Evolutionary conservation across 257 asterid species (phyloP).

Genomic region (Craterostigma plantagineum): DNA sequence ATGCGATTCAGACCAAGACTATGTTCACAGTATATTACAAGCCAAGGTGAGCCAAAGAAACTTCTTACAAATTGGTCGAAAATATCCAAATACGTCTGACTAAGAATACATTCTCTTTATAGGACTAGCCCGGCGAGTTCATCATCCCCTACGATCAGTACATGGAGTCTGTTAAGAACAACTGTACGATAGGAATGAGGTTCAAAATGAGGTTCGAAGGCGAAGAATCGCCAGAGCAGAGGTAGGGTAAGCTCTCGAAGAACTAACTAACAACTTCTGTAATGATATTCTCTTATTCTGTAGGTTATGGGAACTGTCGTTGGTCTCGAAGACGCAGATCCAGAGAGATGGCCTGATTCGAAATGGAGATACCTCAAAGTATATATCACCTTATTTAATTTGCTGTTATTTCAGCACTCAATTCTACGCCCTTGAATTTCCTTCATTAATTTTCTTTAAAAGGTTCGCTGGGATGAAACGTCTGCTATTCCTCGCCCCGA

Average conservation of each 20-base stretch:
- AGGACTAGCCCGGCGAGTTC: constrained; percentile 91
- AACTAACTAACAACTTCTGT: background rate
- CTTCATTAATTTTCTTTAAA: constrained; percentile 4
- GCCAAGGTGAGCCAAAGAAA: constrained; percentile 46
- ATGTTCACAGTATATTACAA: constrained; percentile 84
- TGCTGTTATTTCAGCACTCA: background rate
- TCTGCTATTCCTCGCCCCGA: constrained; percentile 79
- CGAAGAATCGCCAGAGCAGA: constrained; percentile 98
- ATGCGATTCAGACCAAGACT: constrained; percentile 81
- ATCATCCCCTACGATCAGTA: constrained; percentile 75
- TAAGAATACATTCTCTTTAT: constrained; percentile 7
- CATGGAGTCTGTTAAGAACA: constrained; percentile 59
- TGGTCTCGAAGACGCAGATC: constrained; percentile 70
- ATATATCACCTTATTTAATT: too few relatives aligned
- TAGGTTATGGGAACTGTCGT: constrained; percentile 88
- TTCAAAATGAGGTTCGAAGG: constrained; percentile 98
- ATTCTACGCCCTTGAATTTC: background rate
- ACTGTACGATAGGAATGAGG: constrained; percentile 82
- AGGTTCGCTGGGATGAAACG: constrained; percentile 97
- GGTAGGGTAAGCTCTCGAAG: constrained; percentile 21
- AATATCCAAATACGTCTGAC: background rate
- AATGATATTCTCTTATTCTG: background rate
- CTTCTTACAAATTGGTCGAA: too few relatives aligned
- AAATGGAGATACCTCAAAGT: constrained; percentile 98
- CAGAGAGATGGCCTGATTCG: constrained; percentile 59